These are phyloP conservation scores for Amoebophrya sp. DNA, from an alignment of 169 alveolate genomes.

Conservation along the genomic window DNA sequence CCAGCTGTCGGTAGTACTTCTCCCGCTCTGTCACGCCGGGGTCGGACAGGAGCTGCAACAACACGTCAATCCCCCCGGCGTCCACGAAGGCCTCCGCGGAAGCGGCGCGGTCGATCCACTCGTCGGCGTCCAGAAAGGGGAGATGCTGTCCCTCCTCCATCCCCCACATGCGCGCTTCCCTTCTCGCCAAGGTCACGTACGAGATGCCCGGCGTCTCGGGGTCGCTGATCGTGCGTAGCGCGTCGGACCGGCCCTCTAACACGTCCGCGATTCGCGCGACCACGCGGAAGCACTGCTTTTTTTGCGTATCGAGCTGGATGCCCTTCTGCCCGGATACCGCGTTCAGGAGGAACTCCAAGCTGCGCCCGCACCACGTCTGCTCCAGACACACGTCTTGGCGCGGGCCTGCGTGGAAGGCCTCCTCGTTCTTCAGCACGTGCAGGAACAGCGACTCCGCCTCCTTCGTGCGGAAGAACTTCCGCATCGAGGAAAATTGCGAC, in stretches of 20 bases:
- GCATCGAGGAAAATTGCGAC: not conserved
- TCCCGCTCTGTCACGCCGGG: not conserved
- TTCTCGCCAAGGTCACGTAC: not conserved
- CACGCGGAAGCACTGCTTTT: not conserved
- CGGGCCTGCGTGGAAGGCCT: not conserved
- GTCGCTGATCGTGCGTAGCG: not conserved
- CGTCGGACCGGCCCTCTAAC: not conserved
- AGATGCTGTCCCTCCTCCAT: not conserved
- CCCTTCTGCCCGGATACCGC: not conserved
- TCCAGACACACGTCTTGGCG: not conserved
- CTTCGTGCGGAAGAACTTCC: not conserved
- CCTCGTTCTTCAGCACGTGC: not conserved
- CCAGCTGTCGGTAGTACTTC: not conserved
- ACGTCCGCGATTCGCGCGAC: not conserved
- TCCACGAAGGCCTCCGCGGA: not conserved
- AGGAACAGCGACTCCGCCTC: not conserved
- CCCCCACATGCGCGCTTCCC: not conserved
- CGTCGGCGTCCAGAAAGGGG: not conserved
- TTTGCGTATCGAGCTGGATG: not conserved
- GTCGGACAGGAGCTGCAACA: not conserved
- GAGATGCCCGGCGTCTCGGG: not conserved
- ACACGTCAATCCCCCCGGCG: not conserved
- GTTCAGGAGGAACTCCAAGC: not conserved
- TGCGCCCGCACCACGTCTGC: not conserved
- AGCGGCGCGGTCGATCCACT: not conserved